Evolutionary conservation across 1,139 yeast genomes (phyloP).

Genomic region (Saccharomycopsis phalli): DNA sequence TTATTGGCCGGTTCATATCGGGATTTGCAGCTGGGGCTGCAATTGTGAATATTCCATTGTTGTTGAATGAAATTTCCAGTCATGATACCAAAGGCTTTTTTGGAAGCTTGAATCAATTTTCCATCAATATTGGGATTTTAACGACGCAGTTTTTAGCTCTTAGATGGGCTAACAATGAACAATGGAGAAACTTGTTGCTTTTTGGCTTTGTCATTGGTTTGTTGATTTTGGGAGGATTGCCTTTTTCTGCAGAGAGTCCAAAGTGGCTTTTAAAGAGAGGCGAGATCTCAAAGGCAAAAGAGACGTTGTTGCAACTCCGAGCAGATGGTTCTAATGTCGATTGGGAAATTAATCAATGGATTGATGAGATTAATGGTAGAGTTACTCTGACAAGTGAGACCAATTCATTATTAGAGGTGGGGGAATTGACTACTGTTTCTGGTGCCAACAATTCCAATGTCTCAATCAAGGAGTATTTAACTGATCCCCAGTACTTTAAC

Average conservation of each 20-base stretch:
- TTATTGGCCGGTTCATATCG: conserved; percentile 65
- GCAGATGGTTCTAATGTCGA: conserved; percentile 21
- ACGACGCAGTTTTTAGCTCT: conserved; percentile 70
- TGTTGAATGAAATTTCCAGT: conserved; percentile 76
- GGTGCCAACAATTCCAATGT: neutral
- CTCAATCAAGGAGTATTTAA: conserved; percentile 37
- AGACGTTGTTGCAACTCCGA: conserved; percentile 23
- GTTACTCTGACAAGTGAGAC: conserved; percentile 3
- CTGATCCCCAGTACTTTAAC: conserved; percentile 41
- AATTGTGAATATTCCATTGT: conserved; percentile 75
- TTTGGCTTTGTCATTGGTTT: conserved; percentile 50
- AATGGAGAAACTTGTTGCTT: conserved; percentile 66
- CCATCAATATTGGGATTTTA: conserved; percentile 76
- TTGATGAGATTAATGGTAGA: conserved; percentile 13
- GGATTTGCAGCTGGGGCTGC: conserved; percentile 88
- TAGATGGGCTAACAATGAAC: conserved; percentile 49
- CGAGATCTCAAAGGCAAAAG: conserved; percentile 30
- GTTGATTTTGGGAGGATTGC: conserved; percentile 36
- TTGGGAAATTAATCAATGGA: conserved; percentile 13
- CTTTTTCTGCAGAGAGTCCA: conserved; percentile 68
- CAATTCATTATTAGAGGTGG: neutral
- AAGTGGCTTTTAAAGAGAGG: conserved; percentile 55
- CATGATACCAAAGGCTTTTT: conserved; percentile 56
- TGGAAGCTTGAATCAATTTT: conserved; percentile 83
- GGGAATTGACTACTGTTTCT: neutral